Conservation (phyloP, 169 alveolate genomes). For the Ichthyophthirius multifiliis region DNA sequence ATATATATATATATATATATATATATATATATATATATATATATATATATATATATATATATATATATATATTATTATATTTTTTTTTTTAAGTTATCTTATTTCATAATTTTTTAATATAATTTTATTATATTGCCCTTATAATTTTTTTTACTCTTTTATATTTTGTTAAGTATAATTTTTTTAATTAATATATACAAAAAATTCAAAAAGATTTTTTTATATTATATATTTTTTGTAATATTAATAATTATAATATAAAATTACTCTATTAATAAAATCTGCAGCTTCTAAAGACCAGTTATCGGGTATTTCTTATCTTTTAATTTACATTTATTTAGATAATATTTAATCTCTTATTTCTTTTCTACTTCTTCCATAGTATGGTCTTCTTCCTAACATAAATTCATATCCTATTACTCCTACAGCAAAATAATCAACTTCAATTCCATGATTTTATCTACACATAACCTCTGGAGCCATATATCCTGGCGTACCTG, state of each 20-base stretch:
- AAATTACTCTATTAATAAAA: constrained; percentile 65
- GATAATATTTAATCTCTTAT: constrained; percentile 81
- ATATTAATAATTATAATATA: background rate
- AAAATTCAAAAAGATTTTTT: too few relatives aligned
- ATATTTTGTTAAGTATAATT: too few relatives aligned
- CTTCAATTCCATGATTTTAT: constrained; percentile 73
- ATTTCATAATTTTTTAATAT: too few relatives aligned
- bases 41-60: too few relatives aligned
- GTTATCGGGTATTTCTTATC: constrained; percentile 71
- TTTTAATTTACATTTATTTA: constrained; percentile 68
- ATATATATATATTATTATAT: too few relatives aligned
- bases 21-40: too few relatives aligned
- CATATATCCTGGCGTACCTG: constrained; percentile 86
- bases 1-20: background rate
- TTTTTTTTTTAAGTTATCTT: too few relatives aligned
- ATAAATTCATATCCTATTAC: constrained; percentile 60
- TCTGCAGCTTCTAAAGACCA: constrained; percentile 86
- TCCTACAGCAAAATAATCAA: constrained; percentile 77
- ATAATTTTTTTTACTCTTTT: too few relatives aligned
- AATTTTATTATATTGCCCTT: too few relatives aligned
- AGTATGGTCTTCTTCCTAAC: constrained; percentile 81
- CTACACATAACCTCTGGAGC: constrained; percentile 75
- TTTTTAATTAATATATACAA: too few relatives aligned
- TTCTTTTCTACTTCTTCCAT: constrained; percentile 84
- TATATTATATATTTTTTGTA: background rate